Evolutionary conservation across 176 grass and related monocot species (phyloP), one percentile per base, ranked within the genome.

Genomic region (Lolium multiflorum): DNA sequence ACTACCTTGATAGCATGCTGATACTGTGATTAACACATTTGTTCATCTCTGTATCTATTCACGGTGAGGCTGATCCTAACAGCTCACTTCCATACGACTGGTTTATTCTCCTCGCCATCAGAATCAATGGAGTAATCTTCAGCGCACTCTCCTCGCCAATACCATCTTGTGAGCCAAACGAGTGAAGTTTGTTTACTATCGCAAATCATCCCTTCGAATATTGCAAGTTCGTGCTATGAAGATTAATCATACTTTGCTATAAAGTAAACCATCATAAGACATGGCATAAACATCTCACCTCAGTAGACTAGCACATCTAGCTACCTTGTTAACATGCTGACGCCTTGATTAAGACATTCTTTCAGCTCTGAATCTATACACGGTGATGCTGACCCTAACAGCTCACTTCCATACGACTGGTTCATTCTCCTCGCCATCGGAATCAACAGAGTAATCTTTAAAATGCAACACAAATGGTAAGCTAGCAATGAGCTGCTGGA

Each of bases 61-160:
- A 35, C 31, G 31, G 31, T 35, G 31, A 35, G 31, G 31, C 31
- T 35, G 31, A 35, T 35, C 31, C 31, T 35, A 35, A 35, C 31
- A 35, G 31, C 31, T 35, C 31, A 35, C 31, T 35, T 35, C 31
- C 31, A 35, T 35, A 35, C 31, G 31, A 35, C 31, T 35, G 31
- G 31, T 3, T 35, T 3, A 3, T 35, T 35, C 31, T 35, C 31
- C 31, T 35, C 31, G n/a, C 5, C 24, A 64, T 64, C 61, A 11
- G 61, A 28, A 64, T 64, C 61, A 64, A 64, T 64, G 24, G 22
- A 64, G 12, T 65, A 65, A 31, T 65, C 24, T 65, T 65, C n/a
- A n/a, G n/a, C n/a, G n/a, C n/a, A n/a, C n/a, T n/a, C n/a, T n/a
- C n/a, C n/a, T n/a, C n/a, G n/a, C n/a, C n/a, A n/a, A n/a, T n/a